These are phyloP conservation scores for Sclerotinia sclerotiorum DNA, from an alignment of 2,329 filamentous ascomycete genomes.

Conservation along the genomic window DNA sequence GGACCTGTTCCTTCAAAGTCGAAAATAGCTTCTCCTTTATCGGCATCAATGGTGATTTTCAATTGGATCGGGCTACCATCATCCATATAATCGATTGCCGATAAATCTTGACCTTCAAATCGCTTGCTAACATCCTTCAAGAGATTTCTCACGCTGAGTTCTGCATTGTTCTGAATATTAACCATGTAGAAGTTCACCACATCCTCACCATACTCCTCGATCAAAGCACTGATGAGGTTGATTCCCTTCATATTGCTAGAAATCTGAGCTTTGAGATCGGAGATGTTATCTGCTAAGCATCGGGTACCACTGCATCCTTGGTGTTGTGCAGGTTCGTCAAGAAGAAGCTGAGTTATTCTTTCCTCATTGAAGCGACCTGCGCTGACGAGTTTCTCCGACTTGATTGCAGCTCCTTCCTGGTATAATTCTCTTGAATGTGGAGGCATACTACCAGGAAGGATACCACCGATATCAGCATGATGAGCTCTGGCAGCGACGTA, in stretches of 20 bases:
- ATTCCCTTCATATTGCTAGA: conserved; percentile 87
- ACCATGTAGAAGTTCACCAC: conserved; percentile 83
- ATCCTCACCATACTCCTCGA: conserved; percentile 73
- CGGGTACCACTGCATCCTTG: conserved; percentile 76
- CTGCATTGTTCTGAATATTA: conserved; percentile 78
- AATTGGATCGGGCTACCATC: conserved; percentile 78
- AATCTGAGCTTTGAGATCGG: conserved; percentile 83
- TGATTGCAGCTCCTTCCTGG: conserved; percentile 65
- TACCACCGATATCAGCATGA: conserved; percentile 82
- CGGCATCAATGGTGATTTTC: conserved; percentile 70
- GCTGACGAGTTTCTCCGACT: conserved; percentile 69
- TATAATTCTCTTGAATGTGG: conserved; percentile 66
- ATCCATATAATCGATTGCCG: conserved; percentile 81
- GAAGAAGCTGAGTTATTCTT: conserved; percentile 68
- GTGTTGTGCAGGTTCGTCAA: conserved; percentile 70
- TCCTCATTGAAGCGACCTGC: conserved; percentile 78
- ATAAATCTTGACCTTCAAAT: conserved; percentile 69
- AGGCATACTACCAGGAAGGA: conserved; percentile 80
- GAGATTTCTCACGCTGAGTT: conserved; percentile 70
- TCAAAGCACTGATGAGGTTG: conserved; percentile 69
- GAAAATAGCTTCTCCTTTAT: conserved; percentile 74
- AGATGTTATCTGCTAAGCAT: conserved; percentile 79
- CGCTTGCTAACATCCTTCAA: conserved; percentile 69
- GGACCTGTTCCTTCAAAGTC: conserved; percentile 77
- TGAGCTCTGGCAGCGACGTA: conserved; percentile 54